These are phyloP conservation scores for Cyberlindnera misumaiensis DNA, from an alignment of 805 yeast genomes.

Conservation along the genomic window DNA sequence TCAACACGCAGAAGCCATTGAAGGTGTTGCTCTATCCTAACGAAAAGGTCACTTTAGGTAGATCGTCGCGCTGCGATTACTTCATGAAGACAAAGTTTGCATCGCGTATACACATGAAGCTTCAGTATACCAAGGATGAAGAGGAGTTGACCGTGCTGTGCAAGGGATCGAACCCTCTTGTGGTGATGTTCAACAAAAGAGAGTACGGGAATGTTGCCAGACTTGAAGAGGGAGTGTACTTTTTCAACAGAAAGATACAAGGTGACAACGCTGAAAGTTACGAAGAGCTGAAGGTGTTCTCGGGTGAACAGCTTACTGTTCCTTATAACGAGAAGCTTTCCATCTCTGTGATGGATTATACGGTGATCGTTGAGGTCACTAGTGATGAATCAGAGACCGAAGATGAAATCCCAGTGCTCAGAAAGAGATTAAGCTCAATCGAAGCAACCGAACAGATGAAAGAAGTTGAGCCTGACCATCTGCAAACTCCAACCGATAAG, in stretches of 20 bases:
- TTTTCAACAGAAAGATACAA: constrained; percentile 10
- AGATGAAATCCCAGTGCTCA: constrained; percentile 27
- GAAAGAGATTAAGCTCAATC: constrained; percentile 11
- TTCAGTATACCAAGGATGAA: constrained; percentile 36
- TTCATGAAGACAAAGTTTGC: constrained; percentile 46
- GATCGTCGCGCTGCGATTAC: constrained; percentile 55
- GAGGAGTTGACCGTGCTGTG: constrained; percentile 53
- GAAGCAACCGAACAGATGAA: constrained; percentile 13
- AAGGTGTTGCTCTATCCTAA: constrained; percentile 16
- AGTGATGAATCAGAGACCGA: constrained; percentile 36
- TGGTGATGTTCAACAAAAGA: constrained; percentile 52
- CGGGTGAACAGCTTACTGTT: constrained; percentile 56
- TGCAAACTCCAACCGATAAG: constrained; percentile 7
- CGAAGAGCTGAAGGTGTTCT: constrained; percentile 43
- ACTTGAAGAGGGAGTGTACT: constrained; percentile 18
- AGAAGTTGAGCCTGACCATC: constrained; percentile 1
- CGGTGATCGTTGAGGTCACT: constrained; percentile 44
- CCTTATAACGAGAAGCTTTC: constrained; percentile 58
- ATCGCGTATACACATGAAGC: constrained; percentile 58
- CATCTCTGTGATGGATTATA: constrained; percentile 66
- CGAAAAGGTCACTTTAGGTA: constrained; percentile 29
- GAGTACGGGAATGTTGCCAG: constrained; percentile 27
- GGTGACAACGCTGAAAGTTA: constrained; percentile 11
- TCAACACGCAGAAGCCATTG: constrained; percentile 5
- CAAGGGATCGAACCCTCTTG: constrained; percentile 76